phyloP scores from a whole-genome alignment of 140 eudicot genomes.

The Senecio squalidus region DNA sequence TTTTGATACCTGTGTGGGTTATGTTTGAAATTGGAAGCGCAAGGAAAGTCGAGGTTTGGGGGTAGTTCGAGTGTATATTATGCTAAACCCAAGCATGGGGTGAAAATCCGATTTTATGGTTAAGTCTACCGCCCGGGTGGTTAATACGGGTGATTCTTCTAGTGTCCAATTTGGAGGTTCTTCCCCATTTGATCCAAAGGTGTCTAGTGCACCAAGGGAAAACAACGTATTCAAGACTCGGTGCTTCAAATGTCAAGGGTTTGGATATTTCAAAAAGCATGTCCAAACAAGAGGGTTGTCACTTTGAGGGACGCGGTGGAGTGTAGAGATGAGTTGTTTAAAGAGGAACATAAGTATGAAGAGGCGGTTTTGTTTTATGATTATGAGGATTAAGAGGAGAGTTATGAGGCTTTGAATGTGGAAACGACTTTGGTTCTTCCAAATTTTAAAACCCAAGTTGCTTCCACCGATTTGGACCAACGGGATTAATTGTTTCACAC shows the following conservation, averaged over 20 bases:
- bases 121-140: background rate
- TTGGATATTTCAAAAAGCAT: conserved; percentile 6
- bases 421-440: background rate
- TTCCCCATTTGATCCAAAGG: background rate
- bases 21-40: background rate
- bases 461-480: background rate
- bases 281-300: background rate
- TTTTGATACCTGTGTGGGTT: conserved; percentile 2
- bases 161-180: background rate
- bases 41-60: background rate
- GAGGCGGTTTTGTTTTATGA: background rate
- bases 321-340: background rate
- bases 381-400: background rate
- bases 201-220: background rate
- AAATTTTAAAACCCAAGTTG: background rate
- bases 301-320: background rate
- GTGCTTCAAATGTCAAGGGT: conserved; percentile 1
- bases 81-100: background rate
- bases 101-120: background rate
- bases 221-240: background rate
- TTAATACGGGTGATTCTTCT: background rate
- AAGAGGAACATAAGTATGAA: background rate
- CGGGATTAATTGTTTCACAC: no score
- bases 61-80: background rate
- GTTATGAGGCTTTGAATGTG: background rate